Evolutionary conservation across 208 protist species (phyloP).

Genomic region (Leishmania tarentolae): DNA sequence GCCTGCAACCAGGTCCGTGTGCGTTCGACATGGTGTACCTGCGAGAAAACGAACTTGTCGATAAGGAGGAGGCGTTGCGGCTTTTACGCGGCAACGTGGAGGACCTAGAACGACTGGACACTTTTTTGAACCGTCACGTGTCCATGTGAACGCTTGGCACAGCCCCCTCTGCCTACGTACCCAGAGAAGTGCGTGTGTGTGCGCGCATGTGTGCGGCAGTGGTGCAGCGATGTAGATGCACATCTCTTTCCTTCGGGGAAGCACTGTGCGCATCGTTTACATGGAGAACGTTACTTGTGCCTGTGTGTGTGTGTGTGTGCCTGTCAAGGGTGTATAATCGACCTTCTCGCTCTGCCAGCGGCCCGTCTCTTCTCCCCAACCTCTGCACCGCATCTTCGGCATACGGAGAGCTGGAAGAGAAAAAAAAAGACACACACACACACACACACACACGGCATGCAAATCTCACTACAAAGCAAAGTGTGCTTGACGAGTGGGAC

Average conservation of each 20-base stretch:
- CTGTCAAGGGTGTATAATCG: background rate
- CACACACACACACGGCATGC: too few species aligned
- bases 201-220: background rate
- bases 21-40: constrained; percentile 27
- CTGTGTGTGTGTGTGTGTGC: background rate
- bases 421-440: background rate
- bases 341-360: background rate
- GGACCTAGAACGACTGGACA: background rate
- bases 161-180: background rate
- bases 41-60: constrained; percentile 15
- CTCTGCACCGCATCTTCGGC: background rate
- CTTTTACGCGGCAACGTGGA: background rate
- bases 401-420: background rate
- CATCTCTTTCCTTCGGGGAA: background rate
- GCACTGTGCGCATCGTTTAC: background rate
- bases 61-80: constrained; percentile 4
- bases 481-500: background rate
- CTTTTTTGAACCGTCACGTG: constrained; percentile 13
- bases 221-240: background rate
- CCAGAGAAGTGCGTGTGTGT: too few species aligned
- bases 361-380: background rate
- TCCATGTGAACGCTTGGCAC: constrained; percentile 5
- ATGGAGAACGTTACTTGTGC: background rate
- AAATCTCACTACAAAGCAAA: background rate
- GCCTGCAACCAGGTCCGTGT: background rate